Base-by-base conservation (phyloP, 768 basidiomycete species). In the Solioccasus polychromus region DNA sequence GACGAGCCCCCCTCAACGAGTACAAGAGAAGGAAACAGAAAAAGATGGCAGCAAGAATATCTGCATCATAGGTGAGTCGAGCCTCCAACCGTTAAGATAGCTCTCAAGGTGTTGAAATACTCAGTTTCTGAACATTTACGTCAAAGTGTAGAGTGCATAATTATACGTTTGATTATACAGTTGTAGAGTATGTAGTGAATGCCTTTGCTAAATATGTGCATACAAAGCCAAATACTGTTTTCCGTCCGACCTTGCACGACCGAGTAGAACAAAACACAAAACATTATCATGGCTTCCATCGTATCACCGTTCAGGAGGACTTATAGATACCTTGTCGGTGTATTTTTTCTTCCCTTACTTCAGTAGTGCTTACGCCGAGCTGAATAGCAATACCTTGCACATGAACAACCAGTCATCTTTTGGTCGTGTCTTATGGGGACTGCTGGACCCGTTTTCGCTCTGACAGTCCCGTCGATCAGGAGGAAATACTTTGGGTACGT, bases 371-470 rank as follows among this genome's bases (percentile, higher is more conserved):
- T 32, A 32, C 14, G n/a, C 14, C 31, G 8, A 32, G 5, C 7
- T 32, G 14, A 32, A 15, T 40, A 94, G 92, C 89, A 92, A 91
- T 80, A 86, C 37, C 80, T 85, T 56, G 90, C 92, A 29, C 92
- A 95, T 69, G 92, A 95, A 68, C 81, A 79, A 58, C 92, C 92
- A 23, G 88, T 91, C 65, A 79, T 93, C 65, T 93, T 93, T 74
- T 95, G 83, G 69, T 92, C 92, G 10, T 75, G 83, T 62, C 67
- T 83, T 38, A 69, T 95, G 45, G 92, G 91, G 42, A 57, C 72
- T 45, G 75, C 82, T 56, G 92, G 92, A 2, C 92, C 92, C 10
- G 70, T 84, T 20, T 69, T 92, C 66, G 83, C 83, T 34, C 53
- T 88, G 34, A 70, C 73, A 32, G 75, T 93, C 15, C 92, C 92